These are phyloP conservation scores for Ambrosia hybrid DNA, from an alignment of 140 eudicot genomes.

Conservation along the genomic window DNA sequence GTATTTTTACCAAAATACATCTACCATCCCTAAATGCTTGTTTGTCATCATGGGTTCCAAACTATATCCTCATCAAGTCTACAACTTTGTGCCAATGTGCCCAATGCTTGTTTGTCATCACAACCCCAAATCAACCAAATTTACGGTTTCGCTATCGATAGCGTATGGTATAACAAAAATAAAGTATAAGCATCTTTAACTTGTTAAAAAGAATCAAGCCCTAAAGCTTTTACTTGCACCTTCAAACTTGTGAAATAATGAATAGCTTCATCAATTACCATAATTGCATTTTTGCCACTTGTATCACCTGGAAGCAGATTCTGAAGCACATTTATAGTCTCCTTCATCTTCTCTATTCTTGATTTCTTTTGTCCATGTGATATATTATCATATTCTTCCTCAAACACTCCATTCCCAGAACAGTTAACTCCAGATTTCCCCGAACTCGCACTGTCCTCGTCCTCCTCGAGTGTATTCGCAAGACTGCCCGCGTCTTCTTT, in stretches of 20 bases:
- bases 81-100: constrained; percentile 4
- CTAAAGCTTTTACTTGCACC: constrained; percentile 62
- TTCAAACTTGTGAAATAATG: constrained; percentile 60
- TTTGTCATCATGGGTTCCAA: constrained; percentile 1
- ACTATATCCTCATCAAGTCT: constrained; percentile 2
- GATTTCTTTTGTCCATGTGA: constrained; percentile 34
- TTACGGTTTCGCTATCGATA: neutral
- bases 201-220: constrained; percentile 51
- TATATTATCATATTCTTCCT: constrained; percentile 35
- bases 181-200: constrained; percentile 7
- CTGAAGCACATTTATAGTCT: constrained; percentile 59
- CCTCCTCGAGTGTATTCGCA: constrained; percentile 26
- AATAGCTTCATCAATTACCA: constrained; percentile 84
- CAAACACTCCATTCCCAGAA: constrained; percentile 36
- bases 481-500: constrained; percentile 29
- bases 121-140: constrained; percentile 22
- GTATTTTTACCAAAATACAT: neutral
- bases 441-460: constrained; percentile 45
- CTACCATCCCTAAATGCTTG: neutral
- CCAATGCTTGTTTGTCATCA: constrained; percentile 12
- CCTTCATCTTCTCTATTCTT: constrained; percentile 58
- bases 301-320: constrained; percentile 65
- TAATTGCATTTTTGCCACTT: constrained; percentile 63
- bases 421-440: constrained; percentile 28
- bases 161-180: constrained; percentile 8